Conservation (phyloP, 2,329 filamentous ascomycete species). For the Harringtonia lauricola region DNA sequence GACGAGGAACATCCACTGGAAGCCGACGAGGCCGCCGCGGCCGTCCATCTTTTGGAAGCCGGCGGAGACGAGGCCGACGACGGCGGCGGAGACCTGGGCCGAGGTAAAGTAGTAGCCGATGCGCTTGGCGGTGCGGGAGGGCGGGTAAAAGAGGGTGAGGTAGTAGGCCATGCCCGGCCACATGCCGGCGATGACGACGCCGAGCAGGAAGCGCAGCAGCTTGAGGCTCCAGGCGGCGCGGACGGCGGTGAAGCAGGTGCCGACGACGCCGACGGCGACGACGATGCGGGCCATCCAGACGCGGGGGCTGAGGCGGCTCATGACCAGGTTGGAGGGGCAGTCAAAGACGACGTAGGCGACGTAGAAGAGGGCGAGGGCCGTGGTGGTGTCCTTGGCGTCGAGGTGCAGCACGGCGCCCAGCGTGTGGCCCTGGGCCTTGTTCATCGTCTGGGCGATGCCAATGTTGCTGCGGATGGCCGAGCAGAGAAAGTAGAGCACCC, state of each 20-base stretch:
- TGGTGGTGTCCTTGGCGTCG: constrained; percentile 67
- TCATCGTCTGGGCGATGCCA: constrained; percentile 92
- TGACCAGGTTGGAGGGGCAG: constrained; percentile 76
- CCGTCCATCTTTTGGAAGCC: constrained; percentile 91
- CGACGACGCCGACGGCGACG: constrained; percentile 74
- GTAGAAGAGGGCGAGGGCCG: constrained; percentile 79
- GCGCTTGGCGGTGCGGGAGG: constrained; percentile 72
- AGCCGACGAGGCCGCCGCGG: constrained; percentile 62
- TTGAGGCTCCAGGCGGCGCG: constrained; percentile 77
- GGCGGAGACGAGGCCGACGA: constrained; percentile 80
- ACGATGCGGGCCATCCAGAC: constrained; percentile 92
- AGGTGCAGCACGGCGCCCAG: constrained; percentile 61
- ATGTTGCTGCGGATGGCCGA: constrained; percentile 88
- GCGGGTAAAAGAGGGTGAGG: constrained; percentile 83
- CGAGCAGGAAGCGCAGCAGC: constrained; percentile 75
- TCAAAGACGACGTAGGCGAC: constrained; percentile 88
- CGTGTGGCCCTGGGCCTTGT: constrained; percentile 57
- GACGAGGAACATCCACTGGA: constrained; percentile 87
- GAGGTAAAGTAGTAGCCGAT: constrained; percentile 84
- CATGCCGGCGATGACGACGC: constrained; percentile 83
- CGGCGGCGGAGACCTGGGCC: constrained; percentile 76
- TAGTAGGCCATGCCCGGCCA: constrained; percentile 96
- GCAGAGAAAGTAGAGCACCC: constrained; percentile 84
- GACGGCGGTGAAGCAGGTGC: constrained; percentile 73
- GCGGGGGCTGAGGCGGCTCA: constrained; percentile 74